Conservation (phyloP, 331 rosid genomes). For the Acacia concinna region DNA sequence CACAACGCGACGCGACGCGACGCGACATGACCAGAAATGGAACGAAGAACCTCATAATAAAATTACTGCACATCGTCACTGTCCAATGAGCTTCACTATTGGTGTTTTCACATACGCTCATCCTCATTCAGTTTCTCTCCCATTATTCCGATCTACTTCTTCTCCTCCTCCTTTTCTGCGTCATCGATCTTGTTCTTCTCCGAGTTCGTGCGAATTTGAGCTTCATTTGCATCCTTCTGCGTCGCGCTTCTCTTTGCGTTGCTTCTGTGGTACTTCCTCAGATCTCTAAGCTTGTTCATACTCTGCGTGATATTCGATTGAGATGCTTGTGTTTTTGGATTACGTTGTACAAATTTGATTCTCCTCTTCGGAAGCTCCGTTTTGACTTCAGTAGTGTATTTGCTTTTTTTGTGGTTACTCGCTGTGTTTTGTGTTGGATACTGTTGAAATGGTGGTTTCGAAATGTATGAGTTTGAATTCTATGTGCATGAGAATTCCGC, state of each 20-base stretch:
- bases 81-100: background rate
- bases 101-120: background rate
- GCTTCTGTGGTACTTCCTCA: constrained; percentile 28
- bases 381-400: background rate
- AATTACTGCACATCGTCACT: background rate
- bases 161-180: background rate
- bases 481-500: background rate
- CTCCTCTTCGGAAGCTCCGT: background rate
- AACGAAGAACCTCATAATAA: background rate
- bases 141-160: background rate
- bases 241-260: background rate
- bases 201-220: background rate
- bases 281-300: background rate
- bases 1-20: background rate
- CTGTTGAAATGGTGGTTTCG: background rate
- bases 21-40: background rate
- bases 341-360: background rate
- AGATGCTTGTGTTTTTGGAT: too few relatives aligned
- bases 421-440: background rate
- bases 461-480: background rate
- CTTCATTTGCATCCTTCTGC: background rate
- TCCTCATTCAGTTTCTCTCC: background rate
- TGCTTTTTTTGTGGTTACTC: background rate
- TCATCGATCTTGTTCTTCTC: background rate
- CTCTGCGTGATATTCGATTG: background rate